Evolutionary conservation across 1,284 basidiomycete genomes (phyloP).

Genomic region (Trichosporon sp.): DNA sequence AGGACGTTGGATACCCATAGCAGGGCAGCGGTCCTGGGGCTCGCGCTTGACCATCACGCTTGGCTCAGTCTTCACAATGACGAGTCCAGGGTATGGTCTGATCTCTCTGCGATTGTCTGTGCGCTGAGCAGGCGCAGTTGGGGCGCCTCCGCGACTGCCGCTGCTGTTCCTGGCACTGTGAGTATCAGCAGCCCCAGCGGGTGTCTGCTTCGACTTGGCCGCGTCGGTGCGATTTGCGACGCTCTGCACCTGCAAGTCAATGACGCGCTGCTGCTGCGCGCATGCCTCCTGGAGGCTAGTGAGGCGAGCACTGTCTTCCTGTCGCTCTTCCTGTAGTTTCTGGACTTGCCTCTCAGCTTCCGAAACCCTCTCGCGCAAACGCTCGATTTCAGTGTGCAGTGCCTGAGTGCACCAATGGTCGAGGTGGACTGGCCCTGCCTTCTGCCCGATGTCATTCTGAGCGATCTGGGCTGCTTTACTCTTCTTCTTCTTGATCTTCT

Average conservation of each 20-base stretch:
- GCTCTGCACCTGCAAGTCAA: not conserved
- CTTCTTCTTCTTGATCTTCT: not conserved
- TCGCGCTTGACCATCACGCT: not conserved
- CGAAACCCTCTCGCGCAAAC: too few species aligned
- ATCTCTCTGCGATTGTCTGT: not conserved
- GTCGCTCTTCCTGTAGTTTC: not conserved
- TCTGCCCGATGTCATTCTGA: too few species aligned
- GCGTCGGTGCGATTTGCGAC: not conserved
- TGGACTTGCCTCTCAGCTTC: too few species aligned
- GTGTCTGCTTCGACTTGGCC: not conserved
- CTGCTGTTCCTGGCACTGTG: too few species aligned
- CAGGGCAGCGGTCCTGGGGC: not conserved
- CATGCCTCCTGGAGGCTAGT: not conserved
- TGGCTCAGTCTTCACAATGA: not conserved
- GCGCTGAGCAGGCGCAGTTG: too few species aligned
- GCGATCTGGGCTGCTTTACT: too few species aligned
- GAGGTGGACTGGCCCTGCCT: too few species aligned
- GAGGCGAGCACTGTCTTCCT: not conserved
- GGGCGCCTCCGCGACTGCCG: too few species aligned
- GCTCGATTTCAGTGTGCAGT: too few species aligned
- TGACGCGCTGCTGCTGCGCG: not conserved
- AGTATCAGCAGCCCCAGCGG: too few species aligned
- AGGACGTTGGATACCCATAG: not conserved
- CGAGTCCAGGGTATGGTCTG: not conserved
- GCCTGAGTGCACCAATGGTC: too few species aligned